Base-by-base conservation (phyloP, 2,329 filamentous ascomycete species). In the Talaromyces pinophilus region DNA sequence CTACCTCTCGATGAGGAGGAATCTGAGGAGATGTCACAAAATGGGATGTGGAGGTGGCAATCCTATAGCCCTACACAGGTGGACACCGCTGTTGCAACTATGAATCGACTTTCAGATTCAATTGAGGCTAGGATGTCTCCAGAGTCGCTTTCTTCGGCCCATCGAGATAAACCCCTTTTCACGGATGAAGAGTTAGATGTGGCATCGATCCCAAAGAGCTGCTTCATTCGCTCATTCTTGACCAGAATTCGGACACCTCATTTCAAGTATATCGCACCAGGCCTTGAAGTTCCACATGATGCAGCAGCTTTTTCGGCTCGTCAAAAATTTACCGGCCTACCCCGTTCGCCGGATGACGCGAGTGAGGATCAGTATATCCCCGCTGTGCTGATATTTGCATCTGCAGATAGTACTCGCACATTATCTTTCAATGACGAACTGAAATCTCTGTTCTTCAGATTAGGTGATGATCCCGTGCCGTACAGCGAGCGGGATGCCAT, bases 221-320 rank as follows among this genome's bases (percentile, higher is more conserved):
- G 60, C 42, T 66, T 66, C 35, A 42, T 63, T 30, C 64, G 60
- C 15, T 62, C 59, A n/a, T 42, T 66, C 22, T 38, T 66, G 40
- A 59, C 64, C 19, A 17, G 52, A 63, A 17, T 63, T 3, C 42
- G 17, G 10, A 59, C 50, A 2, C 60, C 60, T 15, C 40, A 40
- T 28, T 66, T 66, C 17, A 66, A 59, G 33, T 28, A 4, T 8
- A 59, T 66, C 19, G 64, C 64, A 17, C 60, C 64, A 1, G 64
- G 64, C 5, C 60, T 66, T 5, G 59, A 48, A 15, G 50, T 59
- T 7, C 64, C 64, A 2, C 60, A 59, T 19, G 40, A 66, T 48
- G 11, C 13, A 11, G 2, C 38, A 19, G 40, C 25, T 15, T 66
- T 66, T 59, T 38, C 17, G 11, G 35, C n/a, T 10, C 40, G 28